phyloP scores from a whole-genome alignment of 805 yeast species.

The Saitoella complicata region DNA sequence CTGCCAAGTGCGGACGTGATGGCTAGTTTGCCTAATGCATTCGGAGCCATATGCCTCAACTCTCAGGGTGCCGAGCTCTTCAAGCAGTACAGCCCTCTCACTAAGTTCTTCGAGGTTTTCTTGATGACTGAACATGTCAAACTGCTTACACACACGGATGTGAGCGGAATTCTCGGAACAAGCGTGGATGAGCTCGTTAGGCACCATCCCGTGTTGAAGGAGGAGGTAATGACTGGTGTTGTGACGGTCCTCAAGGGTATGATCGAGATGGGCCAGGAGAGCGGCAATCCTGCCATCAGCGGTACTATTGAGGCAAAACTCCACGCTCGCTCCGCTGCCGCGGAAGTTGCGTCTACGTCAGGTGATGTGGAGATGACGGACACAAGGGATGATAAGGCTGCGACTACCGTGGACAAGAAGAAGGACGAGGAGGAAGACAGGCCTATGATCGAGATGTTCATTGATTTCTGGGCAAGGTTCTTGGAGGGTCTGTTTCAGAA shows the following conservation, averaged over 20 bases:
- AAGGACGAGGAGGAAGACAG: slow-evolving; percentile 3
- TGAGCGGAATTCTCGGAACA: slow-evolving; percentile 41
- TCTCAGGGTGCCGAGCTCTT: slow-evolving; percentile 51
- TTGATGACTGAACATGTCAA: slow-evolving; percentile 33
- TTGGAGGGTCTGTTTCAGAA: slow-evolving; percentile 20
- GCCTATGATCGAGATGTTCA: slow-evolving; percentile 9
- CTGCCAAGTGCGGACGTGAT: slow-evolving; percentile 39
- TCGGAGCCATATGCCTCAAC: slow-evolving; percentile 73
- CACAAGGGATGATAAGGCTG: slow-evolving; percentile 10
- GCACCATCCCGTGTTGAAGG: slow-evolving; percentile 63
- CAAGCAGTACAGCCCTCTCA: slow-evolving; percentile 24
- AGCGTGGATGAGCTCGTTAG: slow-evolving; percentile 66
- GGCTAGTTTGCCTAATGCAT: slow-evolving; percentile 48
- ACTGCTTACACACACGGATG: slow-evolving; percentile 37
- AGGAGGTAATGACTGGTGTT: slow-evolving; percentile 34
- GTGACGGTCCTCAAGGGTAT: slow-evolving; percentile 5
- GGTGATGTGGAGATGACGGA: slow-evolving; percentile 8
- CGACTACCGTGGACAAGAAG: neutral
- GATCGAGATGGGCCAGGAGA: neutral
- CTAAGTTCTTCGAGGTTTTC: slow-evolving; percentile 35
- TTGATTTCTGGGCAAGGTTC: slow-evolving; percentile 14
- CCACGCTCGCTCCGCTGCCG: too few relatives aligned
- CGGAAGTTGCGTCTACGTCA: too few relatives aligned
- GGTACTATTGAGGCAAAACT: too few relatives aligned
- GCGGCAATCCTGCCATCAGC: too few relatives aligned